Base-by-base conservation (phyloP, 257 asterid species). In the Salvia hispanica region DNA sequence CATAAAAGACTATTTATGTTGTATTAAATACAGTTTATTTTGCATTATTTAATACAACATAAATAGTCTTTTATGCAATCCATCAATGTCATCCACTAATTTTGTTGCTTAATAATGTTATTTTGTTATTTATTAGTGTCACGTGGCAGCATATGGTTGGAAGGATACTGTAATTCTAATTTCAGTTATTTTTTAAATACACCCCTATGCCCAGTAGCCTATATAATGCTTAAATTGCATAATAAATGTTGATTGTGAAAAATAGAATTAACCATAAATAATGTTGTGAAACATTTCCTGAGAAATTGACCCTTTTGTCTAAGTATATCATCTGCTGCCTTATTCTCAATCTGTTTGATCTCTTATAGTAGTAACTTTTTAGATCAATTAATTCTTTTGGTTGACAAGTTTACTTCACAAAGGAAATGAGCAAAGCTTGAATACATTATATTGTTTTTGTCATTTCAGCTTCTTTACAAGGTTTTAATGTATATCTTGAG, bases 281-380 rank as follows among this genome's bases (percentile, higher is more conserved):
- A 93, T 90, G 86, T 97, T 90, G 73, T 83, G 91, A 71, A 90
- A 93, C 99, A 93, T 90, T 80, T 93, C 97, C 74, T 74, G 86
- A 65, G 97, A 86, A 77, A 25, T 25, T 25, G 3, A 80, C 86
- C 79, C 78, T 84, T 61, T 56, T 25, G 63, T 84, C 81, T 2
- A 25, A 25, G 31, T 25, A 1, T 78, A 85, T 80, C 48, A 70
- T 54, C 78, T 76, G 70, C 54, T 73, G 70, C 63, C 62, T 81
- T 69, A 65, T 59, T 75, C 85, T 47, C 56, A 74, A 47, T 51
- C 71, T 47, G 33, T 52, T 37, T 73, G 77, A 83, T 82, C 88
- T 62, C 81, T 77, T 70, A 45, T 47, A 70, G 21, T 18, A 18
- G 21, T 18, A 18, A 86, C 31, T 25, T 25, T 1, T 25, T 25